Evolutionary conservation across 2,329 filamentous ascomycete genomes (phyloP).

Genomic region (Botrytis tulipae): DNA sequence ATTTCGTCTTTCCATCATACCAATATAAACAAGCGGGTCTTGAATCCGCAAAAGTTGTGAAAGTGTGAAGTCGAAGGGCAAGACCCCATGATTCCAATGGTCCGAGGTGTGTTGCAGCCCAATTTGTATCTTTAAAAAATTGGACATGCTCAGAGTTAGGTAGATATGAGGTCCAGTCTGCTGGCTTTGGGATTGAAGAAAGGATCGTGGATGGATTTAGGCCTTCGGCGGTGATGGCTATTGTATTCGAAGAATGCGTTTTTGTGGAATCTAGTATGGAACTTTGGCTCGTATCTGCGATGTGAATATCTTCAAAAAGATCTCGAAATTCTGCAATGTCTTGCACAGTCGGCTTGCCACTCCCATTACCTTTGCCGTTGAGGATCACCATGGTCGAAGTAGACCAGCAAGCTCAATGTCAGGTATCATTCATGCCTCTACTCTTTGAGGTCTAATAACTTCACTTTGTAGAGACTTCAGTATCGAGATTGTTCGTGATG

Average conservation of each 20-base stretch:
- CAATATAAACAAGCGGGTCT: conserved; percentile 31
- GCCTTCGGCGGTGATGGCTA: too few relatives aligned
- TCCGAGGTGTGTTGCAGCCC: conserved; percentile 29
- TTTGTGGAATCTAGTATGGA: not conserved
- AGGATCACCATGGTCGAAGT: not conserved
- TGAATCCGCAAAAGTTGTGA: conserved; percentile 31
- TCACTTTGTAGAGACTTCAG: not conserved
- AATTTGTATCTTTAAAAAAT: conserved; percentile 31
- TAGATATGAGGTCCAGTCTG: conserved; percentile 27
- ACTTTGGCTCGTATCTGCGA: not conserved
- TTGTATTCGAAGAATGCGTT: not conserved
- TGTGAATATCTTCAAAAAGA: not conserved
- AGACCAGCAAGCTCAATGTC: not conserved
- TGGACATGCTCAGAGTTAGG: conserved; percentile 29
- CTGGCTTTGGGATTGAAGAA: not conserved
- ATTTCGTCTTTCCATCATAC: conserved; percentile 19
- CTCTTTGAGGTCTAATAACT: not conserved
- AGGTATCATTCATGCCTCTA: not conserved
- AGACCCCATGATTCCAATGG: conserved; percentile 28
- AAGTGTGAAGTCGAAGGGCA: conserved; percentile 29
- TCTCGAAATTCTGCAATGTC: not conserved
- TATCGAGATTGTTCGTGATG: not conserved
- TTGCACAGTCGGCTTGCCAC: not conserved
- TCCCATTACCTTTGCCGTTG: not conserved
- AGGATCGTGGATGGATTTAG: not conserved